Evolutionary conservation across 768 basidiomycete species (phyloP), one percentile per base, ranked within the genome.

Genomic region (Tylopilus rubrobrunneus): DNA sequence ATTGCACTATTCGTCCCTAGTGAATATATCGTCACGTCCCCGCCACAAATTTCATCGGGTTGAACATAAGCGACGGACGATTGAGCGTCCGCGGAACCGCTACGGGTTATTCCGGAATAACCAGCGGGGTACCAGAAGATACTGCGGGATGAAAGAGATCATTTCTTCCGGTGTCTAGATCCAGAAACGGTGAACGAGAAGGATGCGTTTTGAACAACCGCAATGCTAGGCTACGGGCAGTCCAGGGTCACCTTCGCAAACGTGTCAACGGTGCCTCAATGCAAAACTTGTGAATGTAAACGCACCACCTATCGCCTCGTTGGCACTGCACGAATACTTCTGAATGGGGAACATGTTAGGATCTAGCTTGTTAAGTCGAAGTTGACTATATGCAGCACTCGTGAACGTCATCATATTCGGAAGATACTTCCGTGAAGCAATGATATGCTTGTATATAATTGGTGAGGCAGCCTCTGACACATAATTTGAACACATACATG

Each of bases 1-100:
- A 90, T 67, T 0, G 92, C 86, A 63, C 92, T 95, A 2, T 90
- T 89, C 0, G 96, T 98, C 3, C 96, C 96, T 7, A 98, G 75
- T 2, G 93, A 79, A 9, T 89, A 79, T 42, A 98, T 73, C 9
- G 69, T 71, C 8, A 98, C 79, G 45, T 89, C 79, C 37, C 81
- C 78, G 2, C 89, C 91, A 34, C 68, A 73, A 11, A 50, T 48
- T n/a, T 51, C 56, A 17, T 28, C 49, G 2, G 19, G 7, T 28
- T 55, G 19, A 1, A 37, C 5, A 5, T 19, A 25, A 4, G 49
- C 27, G 5, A 58, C 44, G 8, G 29, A 19, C 10, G 55, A 59
- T 37, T 68, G 64, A 17, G 79, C 79, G 3, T 70, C 63, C 4
- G 56, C 63, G 55, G 82, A 83, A 36, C 70, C 72, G 41, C 65